phyloP scores from a whole-genome alignment of 495 filamentous ascomycete genomes.

The Aspergillus bridgeri region DNA sequence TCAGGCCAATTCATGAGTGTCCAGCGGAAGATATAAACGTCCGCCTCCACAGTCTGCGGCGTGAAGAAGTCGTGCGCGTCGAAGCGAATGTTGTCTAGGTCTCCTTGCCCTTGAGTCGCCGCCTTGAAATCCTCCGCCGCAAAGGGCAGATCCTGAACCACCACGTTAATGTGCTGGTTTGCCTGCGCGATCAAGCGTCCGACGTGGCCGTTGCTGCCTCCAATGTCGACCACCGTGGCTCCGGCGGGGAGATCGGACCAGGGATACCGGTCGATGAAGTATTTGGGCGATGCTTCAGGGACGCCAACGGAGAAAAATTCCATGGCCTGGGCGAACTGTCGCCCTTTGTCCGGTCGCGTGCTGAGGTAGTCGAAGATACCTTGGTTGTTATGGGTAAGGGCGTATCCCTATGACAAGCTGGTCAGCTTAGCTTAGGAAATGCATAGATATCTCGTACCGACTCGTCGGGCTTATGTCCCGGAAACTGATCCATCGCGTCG shows the following conservation, averaged over 20 bases:
- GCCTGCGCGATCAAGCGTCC: background rate
- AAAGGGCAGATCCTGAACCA: background rate
- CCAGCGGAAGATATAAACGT: background rate
- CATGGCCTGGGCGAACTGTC: background rate
- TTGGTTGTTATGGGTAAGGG: slow-evolving; percentile 1
- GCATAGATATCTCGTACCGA: background rate
- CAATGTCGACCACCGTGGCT: slow-evolving; percentile 1
- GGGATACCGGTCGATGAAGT: background rate
- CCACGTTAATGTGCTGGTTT: background rate
- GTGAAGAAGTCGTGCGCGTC: background rate
- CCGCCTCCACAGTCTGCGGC: background rate
- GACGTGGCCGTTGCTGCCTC: background rate
- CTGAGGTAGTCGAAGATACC: background rate
- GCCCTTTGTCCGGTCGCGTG: background rate
- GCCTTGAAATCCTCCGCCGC: background rate
- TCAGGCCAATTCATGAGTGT: background rate
- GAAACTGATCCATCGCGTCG: background rate
- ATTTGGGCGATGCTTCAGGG: background rate
- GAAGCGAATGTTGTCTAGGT: background rate
- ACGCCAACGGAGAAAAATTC: background rate
- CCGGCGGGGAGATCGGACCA: background rate
- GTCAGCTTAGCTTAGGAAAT: no score
- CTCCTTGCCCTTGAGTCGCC: background rate
- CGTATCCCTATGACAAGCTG: background rate
- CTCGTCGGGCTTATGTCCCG: slow-evolving; percentile 1